phyloP scores from a whole-genome alignment of 1,284 basidiomycete genomes.

The Microbotryum scabiosae region DNA sequence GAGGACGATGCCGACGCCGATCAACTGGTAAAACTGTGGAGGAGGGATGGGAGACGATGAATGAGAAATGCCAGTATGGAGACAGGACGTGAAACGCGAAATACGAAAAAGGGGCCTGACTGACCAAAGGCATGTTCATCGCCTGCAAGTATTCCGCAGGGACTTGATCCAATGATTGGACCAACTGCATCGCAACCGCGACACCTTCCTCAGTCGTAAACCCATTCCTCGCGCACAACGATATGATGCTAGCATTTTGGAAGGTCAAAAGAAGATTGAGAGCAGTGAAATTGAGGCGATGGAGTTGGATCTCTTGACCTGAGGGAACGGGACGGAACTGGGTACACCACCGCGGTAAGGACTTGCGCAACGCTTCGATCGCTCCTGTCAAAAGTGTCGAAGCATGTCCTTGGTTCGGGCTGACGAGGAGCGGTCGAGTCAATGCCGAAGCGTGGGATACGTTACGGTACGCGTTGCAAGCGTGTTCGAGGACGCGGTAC shows the following conservation, averaged over 20 bases:
- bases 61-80: too few species aligned
- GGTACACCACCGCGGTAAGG: too few species aligned
- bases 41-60: too few species aligned
- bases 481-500: background rate
- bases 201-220: conserved; percentile 1
- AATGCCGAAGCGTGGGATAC: background rate
- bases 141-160: background rate
- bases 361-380: too few species aligned
- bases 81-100: too few species aligned
- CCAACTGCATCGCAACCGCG: background rate
- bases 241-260: background rate
- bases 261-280: background rate
- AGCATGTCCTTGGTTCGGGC: background rate
- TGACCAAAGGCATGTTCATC: background rate
- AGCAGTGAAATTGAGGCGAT: background rate
- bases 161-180: background rate
- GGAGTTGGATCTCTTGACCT: background rate
- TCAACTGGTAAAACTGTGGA: too few species aligned
- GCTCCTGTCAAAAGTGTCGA: background rate
- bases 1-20: too few species aligned
- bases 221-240: background rate
- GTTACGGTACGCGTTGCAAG: background rate
- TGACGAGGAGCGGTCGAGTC: background rate
- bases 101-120: too few species aligned
- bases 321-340: too few species aligned